Percentiles rank a stretch among this genome's conserved stretches.
These are phyloP conservation scores for Candolleomyces aberdarensis DNA, from an alignment of 768 basidiomycete genomes.

Conservation along the genomic window DNA sequence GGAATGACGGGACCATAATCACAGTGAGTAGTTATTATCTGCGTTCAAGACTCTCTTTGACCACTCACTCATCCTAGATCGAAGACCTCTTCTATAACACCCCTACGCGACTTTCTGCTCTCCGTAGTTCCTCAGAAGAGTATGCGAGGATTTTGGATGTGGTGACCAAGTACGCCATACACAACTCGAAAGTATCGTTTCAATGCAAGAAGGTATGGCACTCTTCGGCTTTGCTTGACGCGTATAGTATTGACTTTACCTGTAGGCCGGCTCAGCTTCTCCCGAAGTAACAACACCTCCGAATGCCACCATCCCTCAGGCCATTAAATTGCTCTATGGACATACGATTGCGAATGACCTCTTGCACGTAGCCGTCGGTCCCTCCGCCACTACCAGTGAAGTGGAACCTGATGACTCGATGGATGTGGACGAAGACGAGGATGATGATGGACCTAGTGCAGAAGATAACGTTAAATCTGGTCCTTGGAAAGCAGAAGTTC, in stretches of 20 bases:
- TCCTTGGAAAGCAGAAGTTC: slow-evolving; percentile 70
- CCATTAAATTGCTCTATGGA: slow-evolving; percentile 81
- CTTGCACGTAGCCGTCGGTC: slow-evolving; percentile 40
- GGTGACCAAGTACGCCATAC: slow-evolving; percentile 88
- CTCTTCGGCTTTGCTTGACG: not conserved
- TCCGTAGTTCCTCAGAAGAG: slow-evolving; percentile 86
- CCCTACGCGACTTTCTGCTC: slow-evolving; percentile 80
- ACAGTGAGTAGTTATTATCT: slow-evolving; percentile 45
- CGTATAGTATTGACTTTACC: not conserved
- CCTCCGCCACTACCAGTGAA: slow-evolving; percentile 21
- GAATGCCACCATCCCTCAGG: slow-evolving; percentile 56
- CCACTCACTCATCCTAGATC: slow-evolving; percentile 55
- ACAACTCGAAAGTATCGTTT: slow-evolving; percentile 87
- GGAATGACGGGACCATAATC: slow-evolving; percentile 91
- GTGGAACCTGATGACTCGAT: slow-evolving; percentile 26
- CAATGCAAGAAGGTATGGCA: slow-evolving; percentile 80
- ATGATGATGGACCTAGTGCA: slow-evolving; percentile 17
- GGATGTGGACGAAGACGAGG: slow-evolving; percentile 26
- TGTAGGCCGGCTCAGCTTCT: slow-evolving; percentile 63
- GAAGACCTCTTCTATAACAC: slow-evolving; percentile 96
- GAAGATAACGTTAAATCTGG: slow-evolving; percentile 19
- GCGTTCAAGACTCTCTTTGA: slow-evolving; percentile 2
- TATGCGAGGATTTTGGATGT: slow-evolving; percentile 90
- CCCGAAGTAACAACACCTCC: slow-evolving; percentile 84
- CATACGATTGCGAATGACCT: slow-evolving; percentile 79